Base-by-base conservation (phyloP, 2,329 filamentous ascomycete genomes). In the Aspergillus puulaauensis region DNA sequence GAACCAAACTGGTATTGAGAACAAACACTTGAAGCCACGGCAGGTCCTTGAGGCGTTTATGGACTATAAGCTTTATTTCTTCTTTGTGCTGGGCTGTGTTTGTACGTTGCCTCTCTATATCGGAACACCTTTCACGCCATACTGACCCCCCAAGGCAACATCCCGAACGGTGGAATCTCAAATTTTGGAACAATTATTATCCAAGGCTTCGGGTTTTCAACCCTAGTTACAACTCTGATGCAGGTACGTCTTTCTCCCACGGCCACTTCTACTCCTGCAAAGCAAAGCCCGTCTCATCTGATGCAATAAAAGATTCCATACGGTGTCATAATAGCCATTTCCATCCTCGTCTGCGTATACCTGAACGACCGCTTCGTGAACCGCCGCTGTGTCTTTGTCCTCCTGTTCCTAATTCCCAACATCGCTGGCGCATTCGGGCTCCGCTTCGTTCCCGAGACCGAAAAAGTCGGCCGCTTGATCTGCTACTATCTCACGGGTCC, bases 171-270 rank as follows among this genome's bases (percentile, higher is more conserved):
- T 3, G 83, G 83, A 14, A 83, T 86, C 49, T 79, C 77, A 0
- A 86, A 83, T 56, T 86, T 86, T 61, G 82, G 82, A 51, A 85
- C 82, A 0, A 74, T 86, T 49, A 83, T 86, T 50, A 85, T 86
- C 62, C 69, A 83, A 56, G 82, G 82, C 0, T 80, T 86, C 31
- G 83, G 84, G 6, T 85, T 85, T 63, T 76, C 74, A 2, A 80
- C 81, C 0, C 73, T 83, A 6, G 77, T 79, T 1, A 85, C 83
- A 4, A 82, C 82, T 0, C 70, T 86, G 2, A 75, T 85, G 70
- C 79, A 81, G 67, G 73, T 76, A 62, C 14, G 59, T 47, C 7
- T 4, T 11, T 31, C 27, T 31, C 27, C 27, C 27, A 31, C 9
- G 3, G 9, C 3, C 9, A 11, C 27, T 31, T 31, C 9, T 11